Base-by-base conservation (phyloP, 129 eudicot genomes). In the Cynara cardunculus region DNA sequence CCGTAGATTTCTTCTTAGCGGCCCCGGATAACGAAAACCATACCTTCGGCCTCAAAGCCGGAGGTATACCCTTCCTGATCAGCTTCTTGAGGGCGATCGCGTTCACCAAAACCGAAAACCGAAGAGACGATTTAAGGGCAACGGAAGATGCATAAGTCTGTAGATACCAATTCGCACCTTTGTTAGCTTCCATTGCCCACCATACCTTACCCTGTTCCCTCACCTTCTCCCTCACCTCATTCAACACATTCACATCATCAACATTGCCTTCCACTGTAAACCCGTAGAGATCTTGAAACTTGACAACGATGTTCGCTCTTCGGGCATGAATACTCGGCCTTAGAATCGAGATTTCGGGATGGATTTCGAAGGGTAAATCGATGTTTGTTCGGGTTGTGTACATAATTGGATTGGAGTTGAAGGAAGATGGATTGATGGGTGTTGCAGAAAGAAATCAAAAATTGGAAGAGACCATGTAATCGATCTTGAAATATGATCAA, bases 181-280 rank as follows among this genome's bases (percentile, higher is more conserved):
- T 90, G 83, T 80, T 87, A 39, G 94, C 97, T 81, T 94, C 97
- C 86, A 92, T 39, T n/a, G 91, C 90, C 97, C 97, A 94, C 98
- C 98, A 94, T 18, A 92, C 97, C 85, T 72, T 86, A 28, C 91
- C 96, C 71, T 92, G 96, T 74, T 94, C 78, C 88, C 90, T 92
- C 79, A 92, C 97, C 83, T 92, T 94, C 82, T 92, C 98, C 27
- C 97, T 86, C 69, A 94, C 98, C 80, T 94, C 97, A 86, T 94
- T 94, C 89, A 94, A 86, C 72, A 92, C 80, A 78, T 94, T 94
- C 1, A 94, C 98, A 88, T 94, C 97, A 90, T 94, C 98, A 64
- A 94, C 97, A 94, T 94, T 92, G 5, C 98, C 98, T 92, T 94
- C 94, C 5, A 92, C 98, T 25, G 88, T 87, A 75, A 94, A 94